Evolutionary conservation across 2,329 filamentous ascomycete genomes (phyloP).

Genomic region (Verticillium dahliae): DNA sequence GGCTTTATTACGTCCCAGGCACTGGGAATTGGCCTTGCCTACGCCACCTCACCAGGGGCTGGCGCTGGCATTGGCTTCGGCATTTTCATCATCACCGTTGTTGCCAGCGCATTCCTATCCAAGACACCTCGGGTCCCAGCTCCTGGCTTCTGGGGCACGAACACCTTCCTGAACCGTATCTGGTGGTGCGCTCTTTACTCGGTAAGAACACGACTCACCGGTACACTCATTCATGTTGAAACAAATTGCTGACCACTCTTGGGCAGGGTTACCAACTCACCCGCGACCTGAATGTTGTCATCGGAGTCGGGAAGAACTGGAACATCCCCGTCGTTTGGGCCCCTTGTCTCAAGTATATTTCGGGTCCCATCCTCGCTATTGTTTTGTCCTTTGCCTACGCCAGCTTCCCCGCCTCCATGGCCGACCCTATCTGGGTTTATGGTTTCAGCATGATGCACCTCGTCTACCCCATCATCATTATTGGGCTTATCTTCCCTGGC

Average conservation of each 20-base stretch:
- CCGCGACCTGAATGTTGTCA: conserved; percentile 41
- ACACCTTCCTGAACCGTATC: not conserved
- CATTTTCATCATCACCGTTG: conserved; percentile 31
- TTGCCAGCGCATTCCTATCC: conserved; percentile 27
- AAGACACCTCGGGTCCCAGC: conserved; percentile 23
- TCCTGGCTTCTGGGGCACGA: not conserved
- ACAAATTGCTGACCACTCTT: not conserved
- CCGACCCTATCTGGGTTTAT: conserved; percentile 26
- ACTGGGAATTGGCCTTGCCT: conserved; percentile 33
- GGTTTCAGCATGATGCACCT: not conserved
- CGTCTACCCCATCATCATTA: not conserved
- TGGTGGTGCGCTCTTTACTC: conserved; percentile 5
- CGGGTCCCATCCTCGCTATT: not conserved
- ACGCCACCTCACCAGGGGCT: conserved; percentile 28
- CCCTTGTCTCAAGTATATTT: conserved; percentile 31
- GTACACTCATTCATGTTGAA: not conserved
- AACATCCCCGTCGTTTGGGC: conserved; percentile 40
- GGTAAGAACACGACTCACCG: not conserved
- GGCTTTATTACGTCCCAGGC: conserved; percentile 41
- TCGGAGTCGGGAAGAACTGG: conserved; percentile 43
- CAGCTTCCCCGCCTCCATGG: conserved; percentile 24
- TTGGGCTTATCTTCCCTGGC: not conserved
- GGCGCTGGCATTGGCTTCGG: conserved; percentile 44
- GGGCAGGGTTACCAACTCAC: conserved; percentile 43
- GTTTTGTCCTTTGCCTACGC: conserved; percentile 36